Evolutionary conservation across 202 grass and related monocot genomes (phyloP).

Genomic region (Carex sylvatica): DNA sequence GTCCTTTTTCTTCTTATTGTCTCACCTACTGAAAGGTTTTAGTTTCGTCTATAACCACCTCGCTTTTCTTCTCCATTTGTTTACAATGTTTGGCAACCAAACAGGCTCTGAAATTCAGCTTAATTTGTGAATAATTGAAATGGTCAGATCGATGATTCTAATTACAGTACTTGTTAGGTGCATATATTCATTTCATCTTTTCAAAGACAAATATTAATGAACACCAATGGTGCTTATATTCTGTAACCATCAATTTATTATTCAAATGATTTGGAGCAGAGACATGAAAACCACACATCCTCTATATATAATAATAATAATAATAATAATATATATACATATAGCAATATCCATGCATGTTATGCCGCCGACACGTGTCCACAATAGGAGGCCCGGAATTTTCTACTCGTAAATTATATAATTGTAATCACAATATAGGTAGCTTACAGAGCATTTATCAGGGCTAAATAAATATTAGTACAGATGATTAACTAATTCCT

Average conservation of each 20-base stretch:
- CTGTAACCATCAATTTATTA: not conserved
- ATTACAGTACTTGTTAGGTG: not conserved
- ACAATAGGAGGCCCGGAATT: not conserved
- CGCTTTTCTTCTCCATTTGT: not conserved
- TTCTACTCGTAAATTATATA: not conserved
- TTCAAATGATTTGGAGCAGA: not conserved
- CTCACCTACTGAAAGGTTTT: not conserved
- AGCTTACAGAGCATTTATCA: not conserved
- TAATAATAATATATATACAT: not conserved
- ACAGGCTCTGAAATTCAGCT: not conserved
- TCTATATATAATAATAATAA: conserved; percentile 5
- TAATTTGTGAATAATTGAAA: not conserved
- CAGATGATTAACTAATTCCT: conserved; percentile 12
- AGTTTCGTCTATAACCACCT: not conserved
- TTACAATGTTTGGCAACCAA: conserved; percentile 11
- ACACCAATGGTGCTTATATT: not conserved
- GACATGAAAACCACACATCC: not conserved
- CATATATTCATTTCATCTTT: not conserved
- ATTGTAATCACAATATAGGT: not conserved
- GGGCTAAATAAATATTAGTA: not conserved
- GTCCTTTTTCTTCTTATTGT: not conserved
- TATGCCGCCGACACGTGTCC: not conserved
- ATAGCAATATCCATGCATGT: not conserved
- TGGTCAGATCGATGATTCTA: not conserved
- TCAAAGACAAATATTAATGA: not conserved